Base-by-base conservation (phyloP, 352 stramenopile genomes). In the Globisporangium nodosum region DNA sequence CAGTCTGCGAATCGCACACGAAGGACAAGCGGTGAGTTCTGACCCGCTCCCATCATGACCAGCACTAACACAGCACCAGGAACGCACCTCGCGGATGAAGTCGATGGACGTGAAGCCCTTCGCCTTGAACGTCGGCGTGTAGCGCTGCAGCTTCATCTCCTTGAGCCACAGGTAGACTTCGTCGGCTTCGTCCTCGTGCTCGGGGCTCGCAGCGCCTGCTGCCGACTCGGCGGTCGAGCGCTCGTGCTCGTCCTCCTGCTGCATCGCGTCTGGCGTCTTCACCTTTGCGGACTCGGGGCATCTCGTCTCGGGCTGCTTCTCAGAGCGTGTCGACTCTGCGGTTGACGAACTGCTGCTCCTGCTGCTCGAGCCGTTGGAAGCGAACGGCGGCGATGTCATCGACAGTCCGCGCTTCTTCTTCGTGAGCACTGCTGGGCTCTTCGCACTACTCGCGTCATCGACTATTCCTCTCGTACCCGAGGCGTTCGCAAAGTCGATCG, bases 121-220 rank as follows among this genome's bases (percentile, higher is more conserved):
- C 21, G 71, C 70, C 62, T 88, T 88, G 52, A 94, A 76, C 54
- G 80, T 79, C 1, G 69, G n/a, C 3, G 76, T 74, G 59, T 82
- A 90, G 43, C 71, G 74, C 56, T 89, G 68, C 3, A 83, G 69
- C 0, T 71, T 69, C 27, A 94, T 68, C 18, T 65, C 60, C 60
- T 88, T 78, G 5, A 94, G 74, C 85, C 85, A 94, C 42, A 73
- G 40, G 42, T 81, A 89, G 31, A 94, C 73, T 31, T 94, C 85
- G 64, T 92, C 81, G 12, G 56, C 57, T 13, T 69, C 70, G 49
- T 90, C 74, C 27, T 81, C 70, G 16, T 61, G 69, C 5, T 61
- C 74, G 64, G 65, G 24, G 65, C 58, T 57, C 63, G 63, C 30
- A 45, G 20, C 61, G 68, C 43, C 58, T 62, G 35, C 4, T 70